These are phyloP conservation scores for Zymoseptoria tritici DNA, from an alignment of 2,329 filamentous ascomycete genomes.

Conservation along the genomic window DNA sequence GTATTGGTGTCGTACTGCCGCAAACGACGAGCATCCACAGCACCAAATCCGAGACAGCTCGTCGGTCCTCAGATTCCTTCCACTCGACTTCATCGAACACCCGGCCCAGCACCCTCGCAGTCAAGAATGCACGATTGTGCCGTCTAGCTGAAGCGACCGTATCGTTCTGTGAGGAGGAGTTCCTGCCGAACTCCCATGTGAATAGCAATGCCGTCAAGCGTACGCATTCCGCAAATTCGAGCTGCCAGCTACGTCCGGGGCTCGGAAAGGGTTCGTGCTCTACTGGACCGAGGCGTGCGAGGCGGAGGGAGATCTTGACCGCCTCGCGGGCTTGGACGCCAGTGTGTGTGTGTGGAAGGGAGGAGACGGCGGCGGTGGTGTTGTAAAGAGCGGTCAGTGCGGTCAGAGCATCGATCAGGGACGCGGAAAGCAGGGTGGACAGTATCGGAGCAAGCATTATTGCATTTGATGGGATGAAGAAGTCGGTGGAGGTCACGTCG, in stretches of 20 bases:
- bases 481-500: constrained; percentile 9
- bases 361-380: background rate
- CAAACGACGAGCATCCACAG: constrained; percentile 13
- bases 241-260: constrained; percentile 4
- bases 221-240: constrained; percentile 10
- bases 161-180: constrained; percentile 6
- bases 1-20: constrained; percentile 3
- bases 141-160: constrained; percentile 6
- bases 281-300: background rate
- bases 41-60: constrained; percentile 5
- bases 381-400: constrained; percentile 15
- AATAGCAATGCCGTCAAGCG: constrained; percentile 8
- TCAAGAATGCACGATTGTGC: constrained; percentile 6
- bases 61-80: background rate
- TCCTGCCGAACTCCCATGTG: constrained; percentile 13
- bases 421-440: background rate
- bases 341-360: constrained; percentile 9
- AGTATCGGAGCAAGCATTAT: constrained; percentile 5
- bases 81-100: background rate
- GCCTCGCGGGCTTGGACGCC: constrained; percentile 9
- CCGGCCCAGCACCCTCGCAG: background rate
- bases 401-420: constrained; percentile 8
- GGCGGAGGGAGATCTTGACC: constrained; percentile 10
- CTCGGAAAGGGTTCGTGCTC: background rate
- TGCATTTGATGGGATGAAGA: constrained; percentile 5